Conservation (phyloP, 257 asterid species). For the Cruciata laevipes region DNA sequence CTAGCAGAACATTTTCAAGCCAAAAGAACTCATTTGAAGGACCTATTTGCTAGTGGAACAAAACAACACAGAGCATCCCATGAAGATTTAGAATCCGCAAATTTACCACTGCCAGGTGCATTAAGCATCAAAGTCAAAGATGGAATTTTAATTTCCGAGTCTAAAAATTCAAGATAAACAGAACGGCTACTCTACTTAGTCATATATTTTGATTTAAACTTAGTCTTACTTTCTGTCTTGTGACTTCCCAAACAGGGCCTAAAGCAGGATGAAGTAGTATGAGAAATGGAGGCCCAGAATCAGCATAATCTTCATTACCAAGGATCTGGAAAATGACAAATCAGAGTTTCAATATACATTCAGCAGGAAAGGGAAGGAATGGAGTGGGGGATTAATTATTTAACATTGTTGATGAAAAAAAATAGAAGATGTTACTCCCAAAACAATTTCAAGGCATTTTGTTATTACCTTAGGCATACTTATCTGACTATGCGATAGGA, state of each 20-base stretch:
- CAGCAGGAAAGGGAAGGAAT: background rate
- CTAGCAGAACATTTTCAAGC: background rate
- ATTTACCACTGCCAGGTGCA: background rate
- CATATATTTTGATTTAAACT: background rate
- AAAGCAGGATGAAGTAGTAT: constrained; percentile 96
- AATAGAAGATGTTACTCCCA: constrained; percentile 1
- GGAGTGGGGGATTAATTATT: background rate
- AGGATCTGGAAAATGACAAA: constrained; percentile 45
- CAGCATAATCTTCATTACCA: constrained; percentile 61
- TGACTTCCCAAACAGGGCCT: constrained; percentile 98
- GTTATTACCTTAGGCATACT: constrained; percentile 64
- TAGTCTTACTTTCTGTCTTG: constrained; percentile 66
- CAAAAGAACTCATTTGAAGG: background rate
- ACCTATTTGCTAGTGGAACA: background rate
- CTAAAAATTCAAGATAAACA: background rate
- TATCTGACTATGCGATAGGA: constrained; percentile 76
- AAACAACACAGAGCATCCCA: background rate
- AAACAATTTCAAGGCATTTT: constrained; percentile 4
- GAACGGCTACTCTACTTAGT: background rate
- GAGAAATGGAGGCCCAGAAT: constrained; percentile 91
- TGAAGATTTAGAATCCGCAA: background rate
- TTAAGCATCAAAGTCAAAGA: background rate
- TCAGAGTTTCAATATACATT: constrained; percentile 8
- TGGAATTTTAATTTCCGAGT: background rate
- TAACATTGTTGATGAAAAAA: constrained; percentile 3